A percentile compares a stretch with the other conserved stretches of the same genome.
phyloP scores from a whole-genome alignment of 2,329 filamentous ascomycete genomes.

The Stachybotrys chartarum region DNA sequence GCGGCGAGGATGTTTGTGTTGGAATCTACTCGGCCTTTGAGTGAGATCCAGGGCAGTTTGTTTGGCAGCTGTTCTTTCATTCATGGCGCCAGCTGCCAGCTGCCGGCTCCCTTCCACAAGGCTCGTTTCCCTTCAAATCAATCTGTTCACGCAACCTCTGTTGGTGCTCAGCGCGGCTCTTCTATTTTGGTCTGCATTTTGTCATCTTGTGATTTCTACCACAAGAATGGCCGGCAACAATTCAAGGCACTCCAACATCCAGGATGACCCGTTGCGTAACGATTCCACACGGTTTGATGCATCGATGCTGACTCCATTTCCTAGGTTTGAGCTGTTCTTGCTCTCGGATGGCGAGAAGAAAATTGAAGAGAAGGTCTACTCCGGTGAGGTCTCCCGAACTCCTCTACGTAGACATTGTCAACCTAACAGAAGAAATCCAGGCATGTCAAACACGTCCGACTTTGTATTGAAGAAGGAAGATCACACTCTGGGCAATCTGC shows the following conservation, averaged over 20 bases:
- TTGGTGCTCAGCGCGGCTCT: no score
- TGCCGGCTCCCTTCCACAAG: no score
- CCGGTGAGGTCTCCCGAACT: conserved; percentile 54
- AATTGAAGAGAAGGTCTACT: conserved; percentile 80
- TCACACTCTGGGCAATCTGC: conserved; percentile 87
- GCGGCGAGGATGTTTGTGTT: no score
- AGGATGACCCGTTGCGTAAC: conserved; percentile 25
- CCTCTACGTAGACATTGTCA: not conserved
- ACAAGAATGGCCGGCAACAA: conserved; percentile 14
- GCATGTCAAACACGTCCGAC: conserved; percentile 89
- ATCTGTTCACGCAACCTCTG: no score
- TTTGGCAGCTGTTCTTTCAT: no score
- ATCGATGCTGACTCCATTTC: conserved; percentile 11
- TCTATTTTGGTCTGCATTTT: no score
- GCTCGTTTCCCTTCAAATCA: no score
- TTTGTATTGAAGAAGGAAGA: conserved; percentile 97
- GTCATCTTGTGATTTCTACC: not conserved
- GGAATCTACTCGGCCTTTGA: no score
- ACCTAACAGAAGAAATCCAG: conserved; percentile 21
- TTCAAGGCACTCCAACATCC: conserved; percentile 30
- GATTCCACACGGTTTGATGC: not conserved
- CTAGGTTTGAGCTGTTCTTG: conserved; percentile 88
- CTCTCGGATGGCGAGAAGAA: conserved; percentile 88
- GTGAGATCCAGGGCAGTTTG: no score
- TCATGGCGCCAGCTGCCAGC: no score